Conservation (phyloP, 106 monocot species). For the Dactylorhiza incarnata region DNA sequence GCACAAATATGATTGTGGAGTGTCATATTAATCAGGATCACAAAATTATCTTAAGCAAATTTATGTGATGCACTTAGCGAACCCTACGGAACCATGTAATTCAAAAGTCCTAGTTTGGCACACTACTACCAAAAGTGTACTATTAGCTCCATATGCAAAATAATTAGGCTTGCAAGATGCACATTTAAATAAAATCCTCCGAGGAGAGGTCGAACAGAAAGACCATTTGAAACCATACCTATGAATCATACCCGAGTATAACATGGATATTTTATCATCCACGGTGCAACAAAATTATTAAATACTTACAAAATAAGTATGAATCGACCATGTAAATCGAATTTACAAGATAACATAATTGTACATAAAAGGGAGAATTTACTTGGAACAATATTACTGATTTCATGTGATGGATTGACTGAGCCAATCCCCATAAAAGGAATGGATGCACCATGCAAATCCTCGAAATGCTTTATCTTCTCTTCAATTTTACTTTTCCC, state of each 20-base stretch:
- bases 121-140: neutral
- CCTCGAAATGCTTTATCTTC: conserved; percentile 56
- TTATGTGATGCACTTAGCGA: neutral
- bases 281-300: neutral
- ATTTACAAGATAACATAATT: conserved; percentile 3
- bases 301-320: neutral
- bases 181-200: neutral
- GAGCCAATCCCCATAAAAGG: conserved; percentile 74
- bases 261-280: neutral
- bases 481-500: conserved; percentile 70
- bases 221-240: neutral
- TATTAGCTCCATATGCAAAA: neutral
- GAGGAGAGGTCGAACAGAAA: neutral
- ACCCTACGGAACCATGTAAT: neutral
- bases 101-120: neutral
- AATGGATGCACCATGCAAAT: conserved; percentile 41
- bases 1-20: neutral
- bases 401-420: conserved; percentile 36
- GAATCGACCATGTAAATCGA: neutral
- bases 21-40: neutral
- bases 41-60: neutral
- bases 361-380: conserved; percentile 7
- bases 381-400: conserved; percentile 62
- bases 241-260: neutral
- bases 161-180: neutral